phyloP scores from a whole-genome alignment of 306 rosid species.

The Oemleria cerasiformis region DNA sequence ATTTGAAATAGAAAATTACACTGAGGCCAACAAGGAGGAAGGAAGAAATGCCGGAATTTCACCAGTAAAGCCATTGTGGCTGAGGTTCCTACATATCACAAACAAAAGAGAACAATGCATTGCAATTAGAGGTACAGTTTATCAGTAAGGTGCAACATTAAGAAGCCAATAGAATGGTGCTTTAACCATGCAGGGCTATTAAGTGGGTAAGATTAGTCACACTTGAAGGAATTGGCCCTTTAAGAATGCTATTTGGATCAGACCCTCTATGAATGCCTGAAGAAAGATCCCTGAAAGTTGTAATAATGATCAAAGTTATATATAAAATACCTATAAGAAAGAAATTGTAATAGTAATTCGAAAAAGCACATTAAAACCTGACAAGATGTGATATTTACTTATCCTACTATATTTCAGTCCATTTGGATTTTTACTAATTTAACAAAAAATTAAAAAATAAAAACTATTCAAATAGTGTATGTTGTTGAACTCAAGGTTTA shows the following conservation, averaged over 20 bases:
- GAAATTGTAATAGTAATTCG: not conserved
- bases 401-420: not conserved
- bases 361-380: not conserved
- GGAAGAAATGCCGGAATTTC: conserved; percentile 50
- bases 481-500: too few relatives aligned
- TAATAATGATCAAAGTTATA: conserved; percentile 6
- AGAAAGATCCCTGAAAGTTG: conserved; percentile 67
- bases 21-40: conserved; percentile 56
- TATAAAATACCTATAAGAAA: not conserved
- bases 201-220: conserved; percentile 56
- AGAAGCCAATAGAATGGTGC: conserved; percentile 8
- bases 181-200: conserved; percentile 49
- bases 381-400: not conserved
- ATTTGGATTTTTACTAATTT: not conserved
- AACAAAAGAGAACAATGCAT: conserved; percentile 15
- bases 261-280: conserved; percentile 48
- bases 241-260: conserved; percentile 40
- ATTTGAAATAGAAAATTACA: conserved; percentile 48
- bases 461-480: not conserved
- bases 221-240: conserved; percentile 58
- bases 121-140: conserved; percentile 20
- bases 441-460: not conserved
- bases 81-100: conserved; percentile 63
- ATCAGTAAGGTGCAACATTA: conserved; percentile 8
- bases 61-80: conserved; percentile 55